phyloP scores from a whole-genome alignment of 768 basidiomycete species.

The Multifurca ochricompacta region DNA sequence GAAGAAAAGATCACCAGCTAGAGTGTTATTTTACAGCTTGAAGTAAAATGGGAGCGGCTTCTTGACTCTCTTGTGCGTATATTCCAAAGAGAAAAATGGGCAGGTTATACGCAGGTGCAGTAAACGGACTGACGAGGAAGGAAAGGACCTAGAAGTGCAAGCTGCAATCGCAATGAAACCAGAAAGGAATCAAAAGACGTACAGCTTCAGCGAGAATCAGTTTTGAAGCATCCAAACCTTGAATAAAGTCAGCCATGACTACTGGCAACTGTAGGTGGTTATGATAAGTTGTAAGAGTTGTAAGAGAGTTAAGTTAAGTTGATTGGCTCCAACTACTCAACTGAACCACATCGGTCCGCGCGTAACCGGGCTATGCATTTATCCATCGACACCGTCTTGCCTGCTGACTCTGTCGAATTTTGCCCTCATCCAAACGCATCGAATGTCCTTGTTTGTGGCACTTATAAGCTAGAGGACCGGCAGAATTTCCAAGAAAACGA shows the following conservation, averaged over 20 bases:
- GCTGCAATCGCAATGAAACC: neutral
- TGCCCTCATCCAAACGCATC: slow-evolving; percentile 58
- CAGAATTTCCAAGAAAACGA: slow-evolving; percentile 10
- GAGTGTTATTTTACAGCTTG: slow-evolving; percentile 43
- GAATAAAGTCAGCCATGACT: slow-evolving; percentile 57
- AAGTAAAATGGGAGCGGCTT: slow-evolving; percentile 50
- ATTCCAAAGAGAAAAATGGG: slow-evolving; percentile 76
- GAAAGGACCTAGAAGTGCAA: slow-evolving; percentile 44
- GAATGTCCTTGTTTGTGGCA: slow-evolving; percentile 79
- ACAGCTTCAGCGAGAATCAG: slow-evolving; percentile 61
- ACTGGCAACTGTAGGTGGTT: neutral
- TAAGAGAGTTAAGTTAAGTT: no score
- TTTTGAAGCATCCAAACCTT: slow-evolving; percentile 64
- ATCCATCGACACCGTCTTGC: slow-evolving; percentile 59
- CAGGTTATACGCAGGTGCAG: slow-evolving; percentile 65
- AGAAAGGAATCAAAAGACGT: neutral
- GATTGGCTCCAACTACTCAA: no score
- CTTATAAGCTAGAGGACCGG: slow-evolving; percentile 67
- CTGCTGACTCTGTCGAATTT: slow-evolving; percentile 89
- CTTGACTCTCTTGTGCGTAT: slow-evolving; percentile 62
- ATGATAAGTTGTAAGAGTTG: no score
- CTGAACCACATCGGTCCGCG: neutral
- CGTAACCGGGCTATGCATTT: neutral
- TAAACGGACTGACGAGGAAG: slow-evolving; percentile 47
- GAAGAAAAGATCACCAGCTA: neutral